Base-by-base conservation (phyloP, 306 rosid genomes). In the Ziziphus jujuba region DNA sequence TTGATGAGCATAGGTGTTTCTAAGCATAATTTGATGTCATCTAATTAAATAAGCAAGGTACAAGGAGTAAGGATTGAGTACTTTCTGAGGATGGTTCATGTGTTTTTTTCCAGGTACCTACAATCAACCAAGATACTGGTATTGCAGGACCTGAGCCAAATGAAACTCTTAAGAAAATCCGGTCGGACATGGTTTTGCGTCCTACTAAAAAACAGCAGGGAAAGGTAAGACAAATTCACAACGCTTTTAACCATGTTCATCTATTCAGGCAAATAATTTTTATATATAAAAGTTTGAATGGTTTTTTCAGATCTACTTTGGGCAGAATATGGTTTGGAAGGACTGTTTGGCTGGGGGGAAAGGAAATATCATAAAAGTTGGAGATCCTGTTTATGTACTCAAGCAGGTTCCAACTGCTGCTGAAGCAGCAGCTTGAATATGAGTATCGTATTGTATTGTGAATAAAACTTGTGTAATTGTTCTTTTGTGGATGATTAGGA, bases 241-340 rank as follows among this genome's bases (percentile, higher is more conserved):
- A 86, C 59, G 31, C 62, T 21, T 54, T 45, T 31, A 34, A 66
- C 54, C 53, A 19, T 38, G 9, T 17, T 43, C 16, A 20, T 36
- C 16, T 19, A 8, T 67, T 72, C 51, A 11, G 59, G 34, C 50
- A 56, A 63, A 44, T 69, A 63, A 70, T 67, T 69, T 1, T 20
- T 55, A 23, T 13, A 59, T 22, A 13, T 17, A 4, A 20, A 31
- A 55, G 51, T 25, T 28, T 55, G 43, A 68, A 10, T 69, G 72
- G 62, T 72, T 79, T 55, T n/a, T 50, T 62, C 87, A 92, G 98
- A 21, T 86, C 31, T 92, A 82, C 87, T 84, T 92, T 52, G 98
- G 98, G 76, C 95, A 85, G 82, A 77, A 92, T 79, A 14, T 92
- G 70, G 82, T 89, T 15, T 92, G 92, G 85, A 82, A 73, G 65